phyloP scores from a whole-genome alignment of 257 asterid species.

The Solanum gracilifrons region DNA sequence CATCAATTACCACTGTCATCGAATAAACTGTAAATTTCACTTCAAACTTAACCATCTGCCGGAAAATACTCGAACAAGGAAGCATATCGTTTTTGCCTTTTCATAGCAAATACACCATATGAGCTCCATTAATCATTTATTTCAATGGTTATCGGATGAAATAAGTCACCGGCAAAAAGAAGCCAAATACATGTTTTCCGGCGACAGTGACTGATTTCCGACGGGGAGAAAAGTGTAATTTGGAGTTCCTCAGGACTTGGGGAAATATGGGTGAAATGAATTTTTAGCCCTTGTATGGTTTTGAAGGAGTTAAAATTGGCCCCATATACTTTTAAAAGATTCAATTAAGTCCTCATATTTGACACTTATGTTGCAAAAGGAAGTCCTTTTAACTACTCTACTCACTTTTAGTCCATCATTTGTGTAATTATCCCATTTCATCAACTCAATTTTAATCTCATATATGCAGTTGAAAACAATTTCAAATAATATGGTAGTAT shows the following conservation, averaged over 20 bases:
- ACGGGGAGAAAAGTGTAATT: not conserved
- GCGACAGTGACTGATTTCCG: not conserved
- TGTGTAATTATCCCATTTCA: not conserved
- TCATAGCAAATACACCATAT: conserved; percentile 55
- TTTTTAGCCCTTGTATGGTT: not conserved
- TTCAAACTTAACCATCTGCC: conserved; percentile 38
- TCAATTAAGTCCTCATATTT: not conserved
- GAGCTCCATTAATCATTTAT: conserved; percentile 11
- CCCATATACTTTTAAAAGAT: not conserved
- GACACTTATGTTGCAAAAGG: not conserved
- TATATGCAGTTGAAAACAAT: not conserved
- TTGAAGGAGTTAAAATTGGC: not conserved
- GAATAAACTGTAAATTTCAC: conserved; percentile 61
- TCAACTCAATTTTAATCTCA: not conserved
- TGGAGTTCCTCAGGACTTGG: not conserved
- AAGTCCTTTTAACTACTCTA: not conserved
- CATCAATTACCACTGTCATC: conserved; percentile 58
- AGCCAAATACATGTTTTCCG: not conserved
- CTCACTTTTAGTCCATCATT: not conserved
- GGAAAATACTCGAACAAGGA: conserved; percentile 31
- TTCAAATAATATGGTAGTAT: no score
- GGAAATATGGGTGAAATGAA: not conserved
- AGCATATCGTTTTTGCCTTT: conserved; percentile 33
- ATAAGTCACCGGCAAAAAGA: not conserved
- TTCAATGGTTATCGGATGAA: not conserved